Percentiles rank a stretch among this genome's conserved stretches.
Conservation (phyloP, 225 moss, liverwort and hornwort genomes). For the Polytrichum commune region DNA sequence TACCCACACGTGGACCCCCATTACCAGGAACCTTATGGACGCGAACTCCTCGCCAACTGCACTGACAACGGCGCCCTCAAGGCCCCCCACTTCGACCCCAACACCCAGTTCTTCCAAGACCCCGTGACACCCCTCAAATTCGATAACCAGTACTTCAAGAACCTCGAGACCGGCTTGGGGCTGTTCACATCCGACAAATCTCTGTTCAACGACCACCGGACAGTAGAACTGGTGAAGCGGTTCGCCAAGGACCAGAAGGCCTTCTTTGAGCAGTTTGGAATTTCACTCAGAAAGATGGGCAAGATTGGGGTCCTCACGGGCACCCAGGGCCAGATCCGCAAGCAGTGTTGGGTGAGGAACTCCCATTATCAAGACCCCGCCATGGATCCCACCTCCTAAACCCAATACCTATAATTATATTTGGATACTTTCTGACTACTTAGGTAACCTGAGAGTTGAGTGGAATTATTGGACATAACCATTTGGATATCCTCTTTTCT, state of each 20-base stretch:
- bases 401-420: no score
- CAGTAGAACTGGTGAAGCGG: neutral
- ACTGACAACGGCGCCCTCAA: constrained; percentile 11
- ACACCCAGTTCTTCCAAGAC: constrained; percentile 11
- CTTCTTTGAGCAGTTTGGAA: constrained; percentile 26
- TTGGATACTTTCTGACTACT: no score
- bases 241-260: constrained; percentile 16
- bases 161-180: neutral
- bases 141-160: constrained; percentile 19
- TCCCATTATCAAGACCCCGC: constrained; percentile 24
- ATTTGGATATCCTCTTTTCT: no score
- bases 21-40: constrained; percentile 7
- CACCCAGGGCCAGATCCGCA: constrained; percentile 37
- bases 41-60: constrained; percentile 12
- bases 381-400: constrained; percentile 8
- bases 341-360: constrained; percentile 31
- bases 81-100: constrained; percentile 1
- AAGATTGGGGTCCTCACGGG: constrained; percentile 23
- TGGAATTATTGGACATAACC: no score
- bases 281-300: constrained; percentile 28
- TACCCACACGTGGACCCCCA: constrained; percentile 18
- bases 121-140: constrained; percentile 4
- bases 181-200: constrained; percentile 8
- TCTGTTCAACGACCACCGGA: constrained; percentile 4
- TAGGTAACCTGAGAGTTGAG: no score